These are phyloP conservation scores for Eucalyptus sp. DNA, from an alignment of 345 rosid genomes.

Conservation along the genomic window DNA sequence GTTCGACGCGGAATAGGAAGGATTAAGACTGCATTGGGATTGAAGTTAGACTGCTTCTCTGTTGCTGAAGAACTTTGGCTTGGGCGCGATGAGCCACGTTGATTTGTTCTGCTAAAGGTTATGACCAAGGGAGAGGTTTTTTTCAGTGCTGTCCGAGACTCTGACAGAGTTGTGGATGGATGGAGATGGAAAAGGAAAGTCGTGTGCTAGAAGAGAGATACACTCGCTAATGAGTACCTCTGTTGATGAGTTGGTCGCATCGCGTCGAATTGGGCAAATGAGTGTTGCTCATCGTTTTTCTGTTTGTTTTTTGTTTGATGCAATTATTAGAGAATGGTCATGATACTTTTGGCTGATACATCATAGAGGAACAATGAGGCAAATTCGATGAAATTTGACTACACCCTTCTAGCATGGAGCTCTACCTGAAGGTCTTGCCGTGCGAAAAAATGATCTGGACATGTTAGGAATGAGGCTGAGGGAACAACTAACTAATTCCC, in stretches of 20 bases:
- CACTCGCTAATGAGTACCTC: background rate
- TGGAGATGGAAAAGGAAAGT: background rate
- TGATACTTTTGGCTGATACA: background rate
- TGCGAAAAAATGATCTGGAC: background rate
- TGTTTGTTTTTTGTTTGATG: background rate
- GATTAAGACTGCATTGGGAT: background rate
- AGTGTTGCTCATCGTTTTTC: background rate
- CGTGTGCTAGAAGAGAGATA: background rate
- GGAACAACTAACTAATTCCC: background rate
- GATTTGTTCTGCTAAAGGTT: background rate
- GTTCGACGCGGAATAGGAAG: background rate
- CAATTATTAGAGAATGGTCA: background rate
- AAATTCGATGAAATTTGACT: background rate
- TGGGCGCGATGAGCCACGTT: fast-evolving
- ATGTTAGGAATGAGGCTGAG: background rate
- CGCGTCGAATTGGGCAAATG: background rate
- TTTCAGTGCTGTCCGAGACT: background rate
- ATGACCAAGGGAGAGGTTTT: background rate
- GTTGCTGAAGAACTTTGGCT: background rate
- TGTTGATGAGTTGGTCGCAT: background rate
- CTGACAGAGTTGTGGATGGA: background rate
- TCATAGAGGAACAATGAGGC: background rate
- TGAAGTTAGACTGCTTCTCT: background rate
- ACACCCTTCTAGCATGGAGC: background rate
- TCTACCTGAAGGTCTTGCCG: background rate